Evolutionary conservation across 495 filamentous ascomycete genomes (phyloP), one percentile per base, ranked within the genome.

Genomic region (Penicillium psychrofluorescens): DNA sequence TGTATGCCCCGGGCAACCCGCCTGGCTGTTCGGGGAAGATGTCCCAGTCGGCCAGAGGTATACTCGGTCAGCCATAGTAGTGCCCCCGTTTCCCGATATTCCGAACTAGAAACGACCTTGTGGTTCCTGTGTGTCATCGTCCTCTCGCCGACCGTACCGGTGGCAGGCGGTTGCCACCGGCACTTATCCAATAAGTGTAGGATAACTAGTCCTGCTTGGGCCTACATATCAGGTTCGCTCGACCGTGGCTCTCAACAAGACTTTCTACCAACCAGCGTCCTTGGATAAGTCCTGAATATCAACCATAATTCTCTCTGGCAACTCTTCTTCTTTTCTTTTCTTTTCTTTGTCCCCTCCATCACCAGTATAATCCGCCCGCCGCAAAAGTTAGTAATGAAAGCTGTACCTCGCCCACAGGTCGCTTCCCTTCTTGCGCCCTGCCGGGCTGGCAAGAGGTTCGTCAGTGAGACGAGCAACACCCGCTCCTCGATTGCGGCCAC

Each of bases 381-480:
- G 48, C 37, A 30, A 36, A 12, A 16, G 40, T 34, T 12, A 28
- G n/a, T 30, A 57, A 66, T 68, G 64, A 68, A 61, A 39, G 50
- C 61, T 34, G 54, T 59, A 43, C 62, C 55, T 50, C 51, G 59
- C 22, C 44, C 62, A 49, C 60, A 61, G 39, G 51, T 54, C 22
- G 45, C 56, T 63, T 35, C 49, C 53, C 16, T 35, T 36, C 35
- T 44, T 48, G 43, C 50, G 48, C 11, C 44, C 53, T 6, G 46
- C 48, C 28, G 43, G 42, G 22, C 22, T 44, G 41, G 41, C 30
- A 43, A 40, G 29, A 35, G 66, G 48, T 57, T 58, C 28, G 67
- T 70, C 31, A 70, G 67, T 46, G 59, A 61, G 12, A 70, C 66
- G 14, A 55, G 58, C 51, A 66, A 63, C 42, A 46, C 63, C n/a